Evolutionary conservation across 331 rosid genomes (phyloP), one percentile per base, ranked within the genome.

Genomic region (Quercus phellos): DNA sequence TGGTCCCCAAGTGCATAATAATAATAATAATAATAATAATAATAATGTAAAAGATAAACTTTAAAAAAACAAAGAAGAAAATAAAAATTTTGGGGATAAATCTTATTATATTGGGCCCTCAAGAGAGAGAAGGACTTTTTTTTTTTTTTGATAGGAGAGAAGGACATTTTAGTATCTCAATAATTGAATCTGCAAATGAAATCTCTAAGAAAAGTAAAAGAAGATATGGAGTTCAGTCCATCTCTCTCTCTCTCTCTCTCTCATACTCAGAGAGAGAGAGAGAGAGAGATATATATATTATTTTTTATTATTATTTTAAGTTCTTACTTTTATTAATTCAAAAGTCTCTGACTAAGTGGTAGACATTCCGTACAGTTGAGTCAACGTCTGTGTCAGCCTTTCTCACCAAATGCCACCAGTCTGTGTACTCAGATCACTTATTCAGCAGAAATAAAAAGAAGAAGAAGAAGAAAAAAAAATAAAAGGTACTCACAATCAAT

Each of bases 381-480:
- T 89, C 89, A 86, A 86, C 86, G 77, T 82, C 76, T 46, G 43
- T 86, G 92, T 79, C 90, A 84, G 92, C 79, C 87, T 84, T 86
- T 70, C 63, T 66, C 55, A 72, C 79, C 82, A 42, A 71, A 78
- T 51, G 81, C 79, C 79, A 77, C 85, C 77, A 68, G 73, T 32
- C 82, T 66, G 19, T 53, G 24, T 30, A 68, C 0, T 12, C 53
- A 46, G 53, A 46, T 46, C 53, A 46, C 53, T 46, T 46, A 12
- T 46, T 46, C 53, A 46, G 53, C 53, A 46, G 13, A 42, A 46
- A 9, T 0, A 10, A 43, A 43, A 43, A 0, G 0, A 38, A 8
- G 0, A 9, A 24, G 26, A 24, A 24, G 26, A 7, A 1, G 2
- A 43, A 11, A 11, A 2, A 43, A 3, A 46, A 46, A 0, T 2